These are phyloP conservation scores for Fusarium sp. DNA, from an alignment of 2,329 filamentous ascomycete species.

Conservation along the genomic window DNA sequence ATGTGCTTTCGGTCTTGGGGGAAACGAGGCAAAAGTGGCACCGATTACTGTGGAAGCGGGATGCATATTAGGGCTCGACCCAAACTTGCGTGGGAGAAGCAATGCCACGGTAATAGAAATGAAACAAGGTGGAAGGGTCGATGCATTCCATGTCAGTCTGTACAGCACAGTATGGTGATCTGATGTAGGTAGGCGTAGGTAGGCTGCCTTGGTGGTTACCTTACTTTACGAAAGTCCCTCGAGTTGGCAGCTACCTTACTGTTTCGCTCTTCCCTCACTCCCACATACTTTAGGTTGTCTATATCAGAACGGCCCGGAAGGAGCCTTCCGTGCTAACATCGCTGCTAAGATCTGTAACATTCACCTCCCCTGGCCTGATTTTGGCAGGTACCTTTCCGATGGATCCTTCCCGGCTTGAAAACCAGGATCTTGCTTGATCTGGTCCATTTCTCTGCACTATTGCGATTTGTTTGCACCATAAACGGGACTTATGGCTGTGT, in stretches of 20 bases:
- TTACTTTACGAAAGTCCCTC: not conserved
- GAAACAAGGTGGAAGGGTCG: not conserved
- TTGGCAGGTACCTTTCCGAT: not conserved
- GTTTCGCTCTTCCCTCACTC: not conserved
- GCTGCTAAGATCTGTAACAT: not conserved
- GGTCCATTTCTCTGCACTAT: not conserved
- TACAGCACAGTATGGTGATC: not conserved
- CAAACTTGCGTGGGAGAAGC: not conserved
- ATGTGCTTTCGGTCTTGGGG: constrained; percentile 3
- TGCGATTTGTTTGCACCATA: not conserved
- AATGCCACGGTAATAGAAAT: not conserved
- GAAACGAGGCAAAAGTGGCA: constrained; percentile 10
- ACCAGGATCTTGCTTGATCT: not conserved
- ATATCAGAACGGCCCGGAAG: not conserved
- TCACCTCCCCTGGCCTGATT: not conserved
- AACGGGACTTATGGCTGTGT: not conserved
- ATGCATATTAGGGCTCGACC: not conserved
- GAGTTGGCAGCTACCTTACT: not conserved
- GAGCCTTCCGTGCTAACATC: not conserved
- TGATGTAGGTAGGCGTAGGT: not conserved
- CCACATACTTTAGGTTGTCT: not conserved
- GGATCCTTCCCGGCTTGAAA: not conserved
- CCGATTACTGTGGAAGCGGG: not conserved
- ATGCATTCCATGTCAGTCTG: not conserved
- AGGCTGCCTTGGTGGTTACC: not conserved